A percentile compares a stretch with the other conserved stretches of the same genome.
Conservation (phyloP, 495 filamentous ascomycete species). For the Letharia columbiana region DNA sequence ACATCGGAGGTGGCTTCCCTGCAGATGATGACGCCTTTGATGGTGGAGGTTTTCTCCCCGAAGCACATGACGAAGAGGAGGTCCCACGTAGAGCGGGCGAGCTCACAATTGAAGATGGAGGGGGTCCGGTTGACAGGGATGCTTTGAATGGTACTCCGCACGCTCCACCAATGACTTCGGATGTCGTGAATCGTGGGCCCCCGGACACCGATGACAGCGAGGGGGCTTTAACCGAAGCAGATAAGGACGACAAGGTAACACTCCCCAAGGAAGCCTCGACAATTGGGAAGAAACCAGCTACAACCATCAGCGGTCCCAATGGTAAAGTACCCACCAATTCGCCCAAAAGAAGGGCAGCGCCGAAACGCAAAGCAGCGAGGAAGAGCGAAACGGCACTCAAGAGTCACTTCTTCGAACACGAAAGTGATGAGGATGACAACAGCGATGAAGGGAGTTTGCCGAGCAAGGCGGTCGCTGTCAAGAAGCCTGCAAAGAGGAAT, state of each 20-base stretch:
- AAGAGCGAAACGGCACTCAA: constrained; percentile 28
- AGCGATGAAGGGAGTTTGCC: background rate
- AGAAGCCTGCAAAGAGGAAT: background rate
- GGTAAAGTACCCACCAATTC: background rate
- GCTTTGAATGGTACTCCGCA: background rate
- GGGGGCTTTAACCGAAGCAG: background rate
- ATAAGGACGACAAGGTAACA: background rate
- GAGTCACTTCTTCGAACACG: constrained; percentile 28
- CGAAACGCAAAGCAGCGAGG: constrained; percentile 27
- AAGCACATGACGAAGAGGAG: constrained; percentile 19
- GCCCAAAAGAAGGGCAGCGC: constrained; percentile 14
- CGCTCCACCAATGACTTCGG: background rate
- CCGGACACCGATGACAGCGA: background rate
- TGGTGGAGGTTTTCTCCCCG: constrained; percentile 23
- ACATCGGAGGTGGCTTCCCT: constrained; percentile 49
- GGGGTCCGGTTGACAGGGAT: background rate
- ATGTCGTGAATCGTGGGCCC: background rate
- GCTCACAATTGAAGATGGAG: constrained; percentile 11
- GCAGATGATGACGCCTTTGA: constrained; percentile 35
- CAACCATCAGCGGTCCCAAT: background rate
- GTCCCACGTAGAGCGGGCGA: background rate
- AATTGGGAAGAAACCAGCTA: background rate
- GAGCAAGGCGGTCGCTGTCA: background rate
- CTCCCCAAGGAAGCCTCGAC: background rate
- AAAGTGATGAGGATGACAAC: constrained; percentile 20